phyloP scores from a whole-genome alignment of 176 grass and related monocot genomes.

The Elaeis guineensis region DNA sequence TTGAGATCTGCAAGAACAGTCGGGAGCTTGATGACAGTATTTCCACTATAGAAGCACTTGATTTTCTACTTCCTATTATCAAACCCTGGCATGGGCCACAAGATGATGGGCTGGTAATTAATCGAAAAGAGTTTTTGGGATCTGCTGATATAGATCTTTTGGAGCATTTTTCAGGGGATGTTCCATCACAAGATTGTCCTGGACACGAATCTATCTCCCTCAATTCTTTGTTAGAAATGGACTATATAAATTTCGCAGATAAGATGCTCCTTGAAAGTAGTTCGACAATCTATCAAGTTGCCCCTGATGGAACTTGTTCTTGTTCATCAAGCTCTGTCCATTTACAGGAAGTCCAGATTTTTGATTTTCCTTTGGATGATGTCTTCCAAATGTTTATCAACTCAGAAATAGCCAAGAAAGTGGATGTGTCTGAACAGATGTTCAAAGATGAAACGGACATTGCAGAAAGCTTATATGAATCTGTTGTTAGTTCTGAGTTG shows the following conservation, averaged over 20 bases:
- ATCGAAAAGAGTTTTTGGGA: conserved; percentile 50
- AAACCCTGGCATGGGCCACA: conserved; percentile 35
- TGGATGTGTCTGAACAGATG: conserved; percentile 42
- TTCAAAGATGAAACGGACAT: conserved; percentile 42
- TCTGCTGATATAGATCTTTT: conserved; percentile 45
- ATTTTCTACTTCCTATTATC: conserved; percentile 42
- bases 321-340: conserved; percentile 52
- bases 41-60: conserved; percentile 32
- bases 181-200: conserved; percentile 25
- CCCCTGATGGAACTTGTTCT: conserved; percentile 48
- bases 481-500: conserved; percentile 71
- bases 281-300: conserved; percentile 53
- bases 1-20: conserved; percentile 49
- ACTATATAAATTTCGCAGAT: conserved; percentile 54
- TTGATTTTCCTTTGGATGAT: conserved; percentile 48
- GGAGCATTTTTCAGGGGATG: conserved; percentile 44
- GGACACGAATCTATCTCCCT: conserved; percentile 30
- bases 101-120: conserved; percentile 23
- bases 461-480: conserved; percentile 51
- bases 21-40: conserved; percentile 48
- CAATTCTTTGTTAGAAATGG: conserved; percentile 58
- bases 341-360: conserved; percentile 64
- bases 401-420: conserved; percentile 29
- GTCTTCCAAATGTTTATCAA: conserved; percentile 45
- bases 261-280: conserved; percentile 48